phyloP scores from a whole-genome alignment of 2,329 filamentous ascomycete species.

The Aspergillus sp. region DNA sequence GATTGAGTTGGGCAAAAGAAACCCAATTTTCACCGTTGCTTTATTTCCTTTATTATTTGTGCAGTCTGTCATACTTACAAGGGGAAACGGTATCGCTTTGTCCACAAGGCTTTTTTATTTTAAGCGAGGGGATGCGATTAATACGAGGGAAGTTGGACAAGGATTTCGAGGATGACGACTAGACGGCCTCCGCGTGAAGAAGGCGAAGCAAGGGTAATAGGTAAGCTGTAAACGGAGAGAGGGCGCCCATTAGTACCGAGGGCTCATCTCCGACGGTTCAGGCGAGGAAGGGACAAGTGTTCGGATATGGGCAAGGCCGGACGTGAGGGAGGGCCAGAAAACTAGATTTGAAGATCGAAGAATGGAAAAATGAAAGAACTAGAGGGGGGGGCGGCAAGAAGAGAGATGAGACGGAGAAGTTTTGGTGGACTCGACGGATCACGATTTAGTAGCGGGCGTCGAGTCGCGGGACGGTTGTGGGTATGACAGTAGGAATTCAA shows the following conservation, averaged over 20 bases:
- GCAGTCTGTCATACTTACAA: constrained; percentile 9
- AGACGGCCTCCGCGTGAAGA: constrained; percentile 22
- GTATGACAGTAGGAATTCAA: constrained; percentile 17
- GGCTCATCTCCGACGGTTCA: constrained; percentile 20
- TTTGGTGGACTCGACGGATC: constrained; percentile 19
- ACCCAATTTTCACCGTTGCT: constrained; percentile 4
- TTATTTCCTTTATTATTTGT: background rate
- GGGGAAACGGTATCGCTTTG: background rate
- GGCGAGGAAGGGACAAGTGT: constrained; percentile 8
- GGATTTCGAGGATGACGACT: constrained; percentile 17
- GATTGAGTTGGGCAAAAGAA: background rate
- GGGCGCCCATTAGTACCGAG: constrained; percentile 22
- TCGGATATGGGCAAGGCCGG: background rate
- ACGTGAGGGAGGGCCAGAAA: background rate
- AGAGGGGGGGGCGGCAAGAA: constrained; percentile 6
- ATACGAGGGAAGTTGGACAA: constrained; percentile 18
- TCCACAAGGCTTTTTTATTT: background rate
- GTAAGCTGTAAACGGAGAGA: constrained; percentile 19
- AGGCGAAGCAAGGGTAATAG: constrained; percentile 26
- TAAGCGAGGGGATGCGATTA: constrained; percentile 11
- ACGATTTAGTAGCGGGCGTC: constrained; percentile 5
- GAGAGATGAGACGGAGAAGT: constrained; percentile 6
- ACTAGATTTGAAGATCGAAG: constrained; percentile 20
- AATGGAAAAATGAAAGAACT: constrained; percentile 7
- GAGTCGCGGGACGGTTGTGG: constrained; percentile 18